Evolutionary conservation across 768 basidiomycete genomes (phyloP).

Genomic region (Rhodotorula graminis): DNA sequence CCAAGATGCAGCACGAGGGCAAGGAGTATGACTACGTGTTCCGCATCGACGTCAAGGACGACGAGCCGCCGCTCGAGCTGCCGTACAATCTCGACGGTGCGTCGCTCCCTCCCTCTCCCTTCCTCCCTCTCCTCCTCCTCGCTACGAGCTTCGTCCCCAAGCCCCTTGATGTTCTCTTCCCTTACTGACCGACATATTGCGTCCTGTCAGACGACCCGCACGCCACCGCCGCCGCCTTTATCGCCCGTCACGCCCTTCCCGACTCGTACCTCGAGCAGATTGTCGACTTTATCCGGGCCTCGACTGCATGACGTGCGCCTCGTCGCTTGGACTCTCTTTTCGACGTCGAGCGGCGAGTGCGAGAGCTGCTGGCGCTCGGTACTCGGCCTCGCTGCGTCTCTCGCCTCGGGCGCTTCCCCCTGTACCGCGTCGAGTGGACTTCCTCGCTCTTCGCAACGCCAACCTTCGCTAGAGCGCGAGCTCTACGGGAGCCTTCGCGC

Average conservation of each 20-base stretch:
- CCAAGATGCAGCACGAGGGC: conserved; percentile 71
- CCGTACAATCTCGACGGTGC: conserved; percentile 68
- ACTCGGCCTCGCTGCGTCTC: no score
- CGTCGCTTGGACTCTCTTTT: no score
- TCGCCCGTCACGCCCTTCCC: conserved; percentile 74
- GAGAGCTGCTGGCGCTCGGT: no score
- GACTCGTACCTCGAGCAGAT: conserved; percentile 78
- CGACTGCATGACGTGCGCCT: neutral
- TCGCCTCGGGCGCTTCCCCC: no score
- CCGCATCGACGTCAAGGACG: conserved; percentile 91
- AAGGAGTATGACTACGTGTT: conserved; percentile 97
- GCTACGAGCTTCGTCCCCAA: no score
- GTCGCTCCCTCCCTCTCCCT: neutral
- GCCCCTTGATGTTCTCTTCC: no score
- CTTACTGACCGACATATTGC: no score
- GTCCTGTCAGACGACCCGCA: conserved; percentile 95
- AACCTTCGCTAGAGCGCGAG: no score
- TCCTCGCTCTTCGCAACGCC: neutral
- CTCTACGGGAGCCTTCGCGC: no score
- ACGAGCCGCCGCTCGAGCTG: conserved; percentile 81
- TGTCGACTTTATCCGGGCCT: conserved; percentile 65
- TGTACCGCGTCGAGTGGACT: no score
- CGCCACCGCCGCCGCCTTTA: conserved; percentile 76
- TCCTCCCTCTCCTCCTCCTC: no score
- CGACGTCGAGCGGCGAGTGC: no score